Evolutionary conservation across 495 filamentous ascomycete genomes (phyloP).

Genomic region (Pseudoneurospora amorphoporcata): DNA sequence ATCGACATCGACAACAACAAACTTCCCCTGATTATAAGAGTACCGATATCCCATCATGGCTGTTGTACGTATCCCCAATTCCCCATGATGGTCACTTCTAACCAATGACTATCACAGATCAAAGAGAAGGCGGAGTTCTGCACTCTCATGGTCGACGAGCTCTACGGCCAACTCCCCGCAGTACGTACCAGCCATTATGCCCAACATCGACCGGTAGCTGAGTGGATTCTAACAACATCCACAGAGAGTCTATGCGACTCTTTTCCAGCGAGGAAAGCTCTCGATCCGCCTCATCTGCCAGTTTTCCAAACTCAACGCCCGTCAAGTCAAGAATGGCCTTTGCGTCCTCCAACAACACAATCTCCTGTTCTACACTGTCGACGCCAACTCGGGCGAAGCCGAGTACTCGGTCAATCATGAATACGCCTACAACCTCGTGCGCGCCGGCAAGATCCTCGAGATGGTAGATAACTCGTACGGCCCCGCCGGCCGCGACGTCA

Average conservation of each 20-base stretch:
- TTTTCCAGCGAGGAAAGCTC: conserved; percentile 70
- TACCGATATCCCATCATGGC: neutral
- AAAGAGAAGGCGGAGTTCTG: conserved; percentile 70
- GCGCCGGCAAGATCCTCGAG: conserved; percentile 73
- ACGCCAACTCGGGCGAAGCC: conserved; percentile 49
- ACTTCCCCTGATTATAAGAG: conserved; percentile 2
- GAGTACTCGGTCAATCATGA: conserved; percentile 71
- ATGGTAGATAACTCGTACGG: conserved; percentile 63
- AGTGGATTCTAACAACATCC: too few species aligned
- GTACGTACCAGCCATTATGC: conserved; percentile 43
- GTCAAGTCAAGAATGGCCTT: conserved; percentile 66
- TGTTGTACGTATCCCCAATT: neutral
- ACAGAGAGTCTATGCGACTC: conserved; percentile 68
- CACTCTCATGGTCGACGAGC: conserved; percentile 75
- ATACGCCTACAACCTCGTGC: conserved; percentile 67
- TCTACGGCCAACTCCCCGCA: conserved; percentile 79
- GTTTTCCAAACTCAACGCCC: conserved; percentile 54
- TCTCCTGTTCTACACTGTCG: conserved; percentile 64
- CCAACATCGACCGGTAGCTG: too few species aligned
- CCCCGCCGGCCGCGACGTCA: conserved; percentile 53
- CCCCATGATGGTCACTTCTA: neutral
- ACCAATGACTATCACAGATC: conserved; percentile 24
- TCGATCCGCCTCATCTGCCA: conserved; percentile 53
- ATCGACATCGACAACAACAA: conserved; percentile 5
- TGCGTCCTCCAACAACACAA: conserved; percentile 81